phyloP scores from a whole-genome alignment of 306 rosid species.

The Glycine latifolia region DNA sequence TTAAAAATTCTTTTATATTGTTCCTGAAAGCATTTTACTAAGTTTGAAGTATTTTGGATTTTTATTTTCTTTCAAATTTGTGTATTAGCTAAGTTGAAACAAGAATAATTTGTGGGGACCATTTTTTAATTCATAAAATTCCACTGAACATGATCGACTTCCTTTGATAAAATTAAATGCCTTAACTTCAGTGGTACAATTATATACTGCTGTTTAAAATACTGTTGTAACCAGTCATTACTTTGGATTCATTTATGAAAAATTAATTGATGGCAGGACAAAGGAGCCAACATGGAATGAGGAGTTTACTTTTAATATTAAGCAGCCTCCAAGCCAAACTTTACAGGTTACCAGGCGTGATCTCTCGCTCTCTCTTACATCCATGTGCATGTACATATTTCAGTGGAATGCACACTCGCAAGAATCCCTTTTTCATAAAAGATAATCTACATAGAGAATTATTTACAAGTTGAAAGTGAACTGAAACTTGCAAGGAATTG shows the following conservation, averaged over 20 bases:
- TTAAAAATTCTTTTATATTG: constrained; percentile 14
- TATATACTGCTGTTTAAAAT: constrained; percentile 30
- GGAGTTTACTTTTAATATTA: constrained; percentile 73
- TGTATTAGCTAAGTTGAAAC: constrained; percentile 22
- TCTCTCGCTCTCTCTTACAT: constrained; percentile 4
- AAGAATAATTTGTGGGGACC: constrained; percentile 8
- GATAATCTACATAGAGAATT: background rate
- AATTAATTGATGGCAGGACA: constrained; percentile 63
- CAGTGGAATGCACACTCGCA: background rate
- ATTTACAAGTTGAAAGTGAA: constrained; percentile 27
- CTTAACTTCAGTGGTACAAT: constrained; percentile 34
- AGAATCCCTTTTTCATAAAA: constrained; percentile 40
- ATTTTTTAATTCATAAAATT: constrained; percentile 8
- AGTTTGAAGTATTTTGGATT: background rate
- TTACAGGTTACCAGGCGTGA: constrained; percentile 74
- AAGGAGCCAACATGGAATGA: constrained; percentile 94
- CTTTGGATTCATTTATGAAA: constrained; percentile 33
- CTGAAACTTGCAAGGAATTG: constrained; percentile 25
- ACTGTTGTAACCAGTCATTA: background rate
- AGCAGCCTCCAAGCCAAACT: constrained; percentile 65
- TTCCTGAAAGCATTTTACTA: constrained; percentile 12
- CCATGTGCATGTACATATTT: background rate
- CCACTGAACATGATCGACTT: constrained; percentile 10
- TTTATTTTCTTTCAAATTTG: constrained; percentile 35
- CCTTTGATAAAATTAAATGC: constrained; percentile 17